phyloP scores from a whole-genome alignment of 345 rosid genomes.

The Iberis pinnata region DNA sequence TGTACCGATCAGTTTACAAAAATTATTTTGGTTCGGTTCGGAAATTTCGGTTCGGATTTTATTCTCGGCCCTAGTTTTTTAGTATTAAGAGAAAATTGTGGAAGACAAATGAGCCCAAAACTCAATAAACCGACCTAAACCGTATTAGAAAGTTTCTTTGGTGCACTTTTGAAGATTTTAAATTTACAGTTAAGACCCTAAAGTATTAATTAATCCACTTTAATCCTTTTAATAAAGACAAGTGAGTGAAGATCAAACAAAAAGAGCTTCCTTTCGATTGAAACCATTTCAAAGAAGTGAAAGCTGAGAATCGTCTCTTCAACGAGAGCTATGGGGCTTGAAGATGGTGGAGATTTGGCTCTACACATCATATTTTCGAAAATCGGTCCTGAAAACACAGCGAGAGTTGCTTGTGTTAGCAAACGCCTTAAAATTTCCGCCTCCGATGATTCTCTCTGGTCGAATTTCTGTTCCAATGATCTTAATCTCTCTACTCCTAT shows the following conservation, averaged over 20 bases:
- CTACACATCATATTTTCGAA: conserved; percentile 45
- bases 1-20: no score
- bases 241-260: no score
- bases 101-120: no score
- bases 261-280: background rate
- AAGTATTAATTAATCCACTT: background rate
- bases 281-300: background rate
- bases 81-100: no score
- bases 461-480: conserved; percentile 45
- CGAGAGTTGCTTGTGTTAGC: conserved; percentile 49
- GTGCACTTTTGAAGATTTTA: no score
- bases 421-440: conserved; percentile 41
- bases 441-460: conserved; percentile 74
- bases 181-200: background rate
- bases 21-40: no score
- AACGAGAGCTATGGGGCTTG: conserved; percentile 44
- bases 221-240: no score
- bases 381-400: conserved; percentile 45
- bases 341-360: conserved; percentile 55
- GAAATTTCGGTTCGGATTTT: no score
- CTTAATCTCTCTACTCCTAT: conserved; percentile 60
- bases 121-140: no score
- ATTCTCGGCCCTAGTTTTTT: no score
- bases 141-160: no score
- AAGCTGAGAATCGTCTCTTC: background rate